A percentile compares a stretch with the other conserved stretches of the same genome.
These are phyloP conservation scores for Durotheca rogersii DNA, from an alignment of 495 filamentous ascomycete genomes.

Conservation along the genomic window DNA sequence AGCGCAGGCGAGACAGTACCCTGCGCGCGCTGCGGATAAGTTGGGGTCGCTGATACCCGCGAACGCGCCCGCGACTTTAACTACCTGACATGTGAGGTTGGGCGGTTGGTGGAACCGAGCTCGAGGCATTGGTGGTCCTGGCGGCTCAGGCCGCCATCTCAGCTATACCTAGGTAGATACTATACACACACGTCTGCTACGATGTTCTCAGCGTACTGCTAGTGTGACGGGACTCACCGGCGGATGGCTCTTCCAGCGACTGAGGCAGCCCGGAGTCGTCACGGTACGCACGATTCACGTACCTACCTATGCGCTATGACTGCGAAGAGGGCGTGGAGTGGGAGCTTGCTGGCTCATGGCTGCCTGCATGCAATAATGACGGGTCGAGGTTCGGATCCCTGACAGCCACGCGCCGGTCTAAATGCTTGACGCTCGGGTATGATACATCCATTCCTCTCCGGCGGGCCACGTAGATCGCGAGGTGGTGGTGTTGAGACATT, in stretches of 20 bases:
- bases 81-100: conserved; percentile 15
- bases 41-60: too few species aligned
- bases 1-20: conserved; percentile 4
- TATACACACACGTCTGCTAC: too few species aligned
- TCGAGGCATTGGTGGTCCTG: conserved; percentile 3
- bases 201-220: too few species aligned
- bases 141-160: too few species aligned
- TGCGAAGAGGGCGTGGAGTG: too few species aligned
- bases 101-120: conserved; percentile 16
- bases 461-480: neutral
- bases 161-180: too few species aligned
- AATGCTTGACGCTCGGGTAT: conserved; percentile 6
- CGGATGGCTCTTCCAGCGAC: too few species aligned
- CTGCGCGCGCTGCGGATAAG: too few species aligned
- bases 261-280: too few species aligned
- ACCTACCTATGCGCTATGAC: too few species aligned
- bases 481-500: conserved; percentile 5
- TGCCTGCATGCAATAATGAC: conserved; percentile 22
- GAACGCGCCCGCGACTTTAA: neutral
- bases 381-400: conserved; percentile 25
- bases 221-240: too few species aligned
- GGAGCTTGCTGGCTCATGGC: conserved; percentile 18
- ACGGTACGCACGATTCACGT: too few species aligned
- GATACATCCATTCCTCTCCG: neutral
- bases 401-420: conserved; percentile 27